Evolutionary conservation across 2,329 filamentous ascomycete species (phyloP), one percentile per base, ranked within the genome.

Genomic region (Colletotrichum sansevieriae): DNA sequence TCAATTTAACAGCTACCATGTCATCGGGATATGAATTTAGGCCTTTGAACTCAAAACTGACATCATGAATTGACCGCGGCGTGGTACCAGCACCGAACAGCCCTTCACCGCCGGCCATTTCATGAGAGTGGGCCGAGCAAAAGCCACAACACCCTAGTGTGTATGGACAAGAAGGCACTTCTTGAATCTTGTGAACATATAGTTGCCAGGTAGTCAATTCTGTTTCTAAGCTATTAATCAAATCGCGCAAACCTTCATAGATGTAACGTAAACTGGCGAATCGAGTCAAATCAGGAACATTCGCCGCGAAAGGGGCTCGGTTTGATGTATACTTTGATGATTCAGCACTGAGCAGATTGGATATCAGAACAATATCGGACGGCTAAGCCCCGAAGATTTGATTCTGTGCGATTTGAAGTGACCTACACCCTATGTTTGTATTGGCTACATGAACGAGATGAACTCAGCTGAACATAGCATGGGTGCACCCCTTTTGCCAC

Each of bases 11-110:
- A n/a, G n/a, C n/a, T n/a, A n/a, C 18, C 35, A 13, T 59, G 43
- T 18, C 35, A 18, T 56, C 59, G 51, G 43, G 18, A 51, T 67
- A n/a, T 63, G 58, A 44, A 63, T 7, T 12, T 15, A 58, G 64
- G 64, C 41, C 33, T 44, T 56, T 63, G 41, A 57, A 63, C 29
- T 46, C 41, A 35, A 33, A 39, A 25, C 4, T 4, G 25, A 6
- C 29, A 25, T 10, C 0, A 2, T 33, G 33, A 35, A 1, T 44
- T 22, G 20, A 20, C 15, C 20, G 15, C 13, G 44, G 9, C 44
- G 35, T 35, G 12, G 20, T 10, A 25, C 2, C 43, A 20, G 43
- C 41, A 29, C 18, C 39, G 29, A 22, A 29, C 25, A 4, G 2
- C 3, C 33, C n/a, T 37, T 18, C 35, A 5, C 58, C 58, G 58